A percentile compares a stretch with the other conserved stretches of the same genome.
These are phyloP conservation scores for Aspergillus hortae DNA, from an alignment of 2,329 filamentous ascomycete species.

Conservation along the genomic window DNA sequence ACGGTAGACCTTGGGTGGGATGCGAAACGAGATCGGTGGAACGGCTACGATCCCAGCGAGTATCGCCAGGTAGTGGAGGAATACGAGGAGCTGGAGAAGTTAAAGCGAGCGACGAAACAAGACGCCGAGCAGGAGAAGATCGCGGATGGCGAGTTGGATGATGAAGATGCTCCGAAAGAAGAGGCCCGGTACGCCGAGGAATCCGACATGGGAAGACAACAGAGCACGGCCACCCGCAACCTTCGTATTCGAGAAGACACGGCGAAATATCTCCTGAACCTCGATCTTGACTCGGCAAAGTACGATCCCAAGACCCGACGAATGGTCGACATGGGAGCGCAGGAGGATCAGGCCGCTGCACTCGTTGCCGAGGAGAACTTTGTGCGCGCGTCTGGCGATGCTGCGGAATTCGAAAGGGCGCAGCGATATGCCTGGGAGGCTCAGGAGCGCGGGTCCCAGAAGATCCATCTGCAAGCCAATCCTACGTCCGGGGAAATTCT, in stretches of 20 bases:
- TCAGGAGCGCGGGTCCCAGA: constrained; percentile 75
- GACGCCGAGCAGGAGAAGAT: constrained; percentile 47
- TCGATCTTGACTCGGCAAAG: constrained; percentile 93
- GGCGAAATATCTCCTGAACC: constrained; percentile 90
- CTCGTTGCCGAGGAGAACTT: constrained; percentile 92
- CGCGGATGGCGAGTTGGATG: constrained; percentile 53
- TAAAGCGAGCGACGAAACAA: constrained; percentile 57
- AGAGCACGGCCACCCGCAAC: constrained; percentile 86
- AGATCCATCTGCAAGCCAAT: constrained; percentile 91
- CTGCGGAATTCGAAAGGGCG: constrained; percentile 85
- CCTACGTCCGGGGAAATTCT: constrained; percentile 86
- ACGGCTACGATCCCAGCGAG: constrained; percentile 89
- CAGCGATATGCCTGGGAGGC: constrained; percentile 93
- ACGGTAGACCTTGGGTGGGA: constrained; percentile 91
- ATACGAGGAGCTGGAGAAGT: constrained; percentile 78
- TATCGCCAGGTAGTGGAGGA: constrained; percentile 85
- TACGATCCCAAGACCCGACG: constrained; percentile 95
- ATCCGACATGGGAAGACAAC: constrained; percentile 92
- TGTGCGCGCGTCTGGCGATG: constrained; percentile 82
- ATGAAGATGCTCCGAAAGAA: constrained; percentile 38
- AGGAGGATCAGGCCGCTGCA: constrained; percentile 72
- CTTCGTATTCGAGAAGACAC: constrained; percentile 93
- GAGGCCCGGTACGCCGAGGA: constrained; percentile 80
- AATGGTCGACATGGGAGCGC: constrained; percentile 81
- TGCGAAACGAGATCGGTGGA: constrained; percentile 96